Evolutionary conservation across 2,329 filamentous ascomycete genomes (phyloP), one percentile per base, ranked within the genome.

Genomic region (Cladosporium austrohemisphaericum): DNA sequence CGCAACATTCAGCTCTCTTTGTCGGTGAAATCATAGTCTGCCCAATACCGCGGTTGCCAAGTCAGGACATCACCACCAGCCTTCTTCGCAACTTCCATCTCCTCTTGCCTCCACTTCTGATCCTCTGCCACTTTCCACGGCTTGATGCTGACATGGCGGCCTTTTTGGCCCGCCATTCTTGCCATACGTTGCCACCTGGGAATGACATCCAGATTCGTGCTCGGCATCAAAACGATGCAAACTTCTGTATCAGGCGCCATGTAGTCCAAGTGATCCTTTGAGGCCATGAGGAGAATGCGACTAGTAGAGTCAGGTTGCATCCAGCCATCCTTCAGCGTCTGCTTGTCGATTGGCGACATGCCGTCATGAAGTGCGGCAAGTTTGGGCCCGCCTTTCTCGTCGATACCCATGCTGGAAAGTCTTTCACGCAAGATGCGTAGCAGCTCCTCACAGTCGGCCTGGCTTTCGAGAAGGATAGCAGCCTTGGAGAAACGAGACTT

Each of bases 11-110:
- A 45, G 29, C 41, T 45, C 20, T 45, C 41, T 31, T 45, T 45
- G 31, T 22, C 41, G n/a, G 35, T 22, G 14, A 45, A 45, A 18
- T 45, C 20, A 10, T 45, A 36, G 1, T 3, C 19, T 2, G 29
- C 29, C 41, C 41, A 45, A 19, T 45, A 45, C 9, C 36, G 41
- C 25, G 41, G 41, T 25, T 45, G 41, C 41, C 41, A 45, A 9
- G 25, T 28, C 8, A 45, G 22, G 13, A 45, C 41, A 18, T 36
- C 41, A 18, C 36, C 41, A 2, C 41, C 41, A 10, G 35, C 36
- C 31, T 45, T 45, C 31, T 25, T 35, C 5, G 41, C 41, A 7
- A 45, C 16, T 5, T 23, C 41, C 31, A 45, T 13, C 8, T 45
- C 41, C 5, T 45, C 41, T 7, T n/a, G 13, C 14, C 36, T 35